A percentile compares a stretch with the other conserved stretches of the same genome.
phyloP scores from a whole-genome alignment of 163 green algal genomes.

The Chlorella variabilis region DNA sequence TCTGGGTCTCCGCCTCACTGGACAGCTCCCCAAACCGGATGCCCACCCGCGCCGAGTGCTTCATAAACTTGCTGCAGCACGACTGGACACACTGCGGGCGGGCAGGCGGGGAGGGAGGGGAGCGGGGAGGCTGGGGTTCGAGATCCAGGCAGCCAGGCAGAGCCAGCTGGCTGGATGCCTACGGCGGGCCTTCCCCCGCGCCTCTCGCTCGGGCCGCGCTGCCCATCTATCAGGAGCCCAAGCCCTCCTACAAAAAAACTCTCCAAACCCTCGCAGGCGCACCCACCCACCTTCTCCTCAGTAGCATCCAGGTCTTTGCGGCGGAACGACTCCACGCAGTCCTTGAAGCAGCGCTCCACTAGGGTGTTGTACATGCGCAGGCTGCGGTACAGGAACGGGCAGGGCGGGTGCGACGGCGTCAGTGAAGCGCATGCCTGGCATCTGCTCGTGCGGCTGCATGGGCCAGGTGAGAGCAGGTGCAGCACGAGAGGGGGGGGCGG shows the following conservation, averaged over 20 bases:
- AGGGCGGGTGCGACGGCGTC: neutral
- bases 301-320: constrained; percentile 90
- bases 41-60: constrained; percentile 85
- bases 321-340: constrained; percentile 95
- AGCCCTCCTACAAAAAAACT: too few species aligned
- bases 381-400: constrained; percentile 66
- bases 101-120: neutral
- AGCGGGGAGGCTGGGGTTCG: neutral
- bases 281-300: constrained; percentile 89
- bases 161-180: too few species aligned
- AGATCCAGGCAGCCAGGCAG: neutral
- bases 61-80: constrained; percentile 98
- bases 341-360: constrained; percentile 95
- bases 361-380: constrained; percentile 97
- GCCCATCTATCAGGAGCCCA: too few species aligned
- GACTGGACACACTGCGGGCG: constrained; percentile 84
- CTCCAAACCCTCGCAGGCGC: too few species aligned
- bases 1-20: constrained; percentile 59
- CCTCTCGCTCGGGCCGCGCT: too few species aligned
- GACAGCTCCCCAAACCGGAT: constrained; percentile 87
- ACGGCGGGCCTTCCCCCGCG: too few species aligned
- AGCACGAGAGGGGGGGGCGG: too few species aligned
- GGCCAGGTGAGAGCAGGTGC: too few species aligned
- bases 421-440: neutral
- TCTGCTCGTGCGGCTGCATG: too few species aligned